Percentiles rank a stretch among this genome's conserved stretches.
Evolutionary conservation across 2,329 filamentous ascomycete genomes (phyloP).

Genomic region (Rhinocladiella similis): DNA sequence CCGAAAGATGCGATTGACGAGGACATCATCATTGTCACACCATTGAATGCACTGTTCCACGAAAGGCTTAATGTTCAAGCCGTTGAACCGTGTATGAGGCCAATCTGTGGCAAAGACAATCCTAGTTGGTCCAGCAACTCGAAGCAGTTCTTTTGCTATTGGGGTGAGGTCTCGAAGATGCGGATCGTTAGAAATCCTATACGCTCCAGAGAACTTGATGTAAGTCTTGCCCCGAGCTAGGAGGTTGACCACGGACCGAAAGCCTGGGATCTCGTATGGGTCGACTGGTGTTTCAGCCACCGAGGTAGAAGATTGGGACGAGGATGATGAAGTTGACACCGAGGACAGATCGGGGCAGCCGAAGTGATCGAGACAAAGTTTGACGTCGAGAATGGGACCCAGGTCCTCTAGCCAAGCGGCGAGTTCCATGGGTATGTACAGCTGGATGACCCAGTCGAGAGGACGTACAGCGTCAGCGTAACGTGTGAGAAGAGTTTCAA

Average conservation of each 20-base stretch:
- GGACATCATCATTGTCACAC: slow-evolving; percentile 36
- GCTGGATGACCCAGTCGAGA: slow-evolving; percentile 58
- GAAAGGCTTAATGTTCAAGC: slow-evolving; percentile 56
- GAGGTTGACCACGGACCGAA: slow-evolving; percentile 49
- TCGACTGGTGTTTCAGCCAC: slow-evolving; percentile 28
- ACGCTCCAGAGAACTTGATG: slow-evolving; percentile 60
- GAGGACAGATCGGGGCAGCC: slow-evolving; percentile 47
- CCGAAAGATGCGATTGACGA: slow-evolving; percentile 50
- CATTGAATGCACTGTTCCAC: slow-evolving; percentile 55
- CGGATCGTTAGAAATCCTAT: slow-evolving; percentile 52
- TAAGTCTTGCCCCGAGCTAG: slow-evolving; percentile 52
- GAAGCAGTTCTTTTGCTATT: slow-evolving; percentile 51
- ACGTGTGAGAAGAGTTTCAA: slow-evolving; percentile 43
- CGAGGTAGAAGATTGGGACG: background rate
- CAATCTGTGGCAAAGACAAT: slow-evolving; percentile 64
- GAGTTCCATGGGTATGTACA: slow-evolving; percentile 57
- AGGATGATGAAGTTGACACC: too few species aligned
- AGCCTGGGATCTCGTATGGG: slow-evolving; percentile 51
- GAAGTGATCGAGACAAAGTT: slow-evolving; percentile 61
- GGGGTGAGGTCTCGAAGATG: slow-evolving; percentile 43
- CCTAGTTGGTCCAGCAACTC: slow-evolving; percentile 41
- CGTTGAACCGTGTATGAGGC: slow-evolving; percentile 63
- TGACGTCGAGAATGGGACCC: slow-evolving; percentile 42
- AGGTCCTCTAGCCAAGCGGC: slow-evolving; percentile 51
- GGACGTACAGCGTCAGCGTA: slow-evolving; percentile 54